phyloP scores from a whole-genome alignment of 768 basidiomycete species.

The Auricularia heimuer region DNA sequence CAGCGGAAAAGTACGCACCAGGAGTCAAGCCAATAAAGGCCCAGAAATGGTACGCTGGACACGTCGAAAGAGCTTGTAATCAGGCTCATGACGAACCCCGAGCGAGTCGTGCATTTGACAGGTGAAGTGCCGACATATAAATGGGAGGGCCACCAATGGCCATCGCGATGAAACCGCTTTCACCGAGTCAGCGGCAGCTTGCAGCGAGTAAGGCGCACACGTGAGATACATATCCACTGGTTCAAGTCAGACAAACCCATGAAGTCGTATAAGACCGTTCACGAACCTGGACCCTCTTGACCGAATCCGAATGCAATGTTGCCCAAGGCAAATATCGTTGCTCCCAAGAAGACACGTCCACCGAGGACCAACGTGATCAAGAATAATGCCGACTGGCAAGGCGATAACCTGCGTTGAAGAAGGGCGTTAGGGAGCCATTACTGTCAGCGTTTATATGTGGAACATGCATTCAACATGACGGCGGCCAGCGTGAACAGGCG shows the following conservation, averaged over 20 bases:
- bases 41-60: constrained; percentile 23
- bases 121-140: constrained; percentile 28
- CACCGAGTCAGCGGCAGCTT: background rate
- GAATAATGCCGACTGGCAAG: constrained; percentile 19
- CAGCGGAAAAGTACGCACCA: constrained; percentile 3
- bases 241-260: no score
- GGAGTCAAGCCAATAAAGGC: constrained; percentile 12
- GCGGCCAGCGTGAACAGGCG: constrained; percentile 21
- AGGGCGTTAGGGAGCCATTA: background rate
- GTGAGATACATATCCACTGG: no score
- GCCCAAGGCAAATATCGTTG: constrained; percentile 21
- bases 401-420: constrained; percentile 14
- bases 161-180: constrained; percentile 23
- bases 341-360: constrained; percentile 22
- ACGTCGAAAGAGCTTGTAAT: constrained; percentile 31
- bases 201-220: background rate
- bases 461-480: background rate
- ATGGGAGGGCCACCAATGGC: constrained; percentile 28
- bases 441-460: background rate
- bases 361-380: constrained; percentile 23
- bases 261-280: background rate
- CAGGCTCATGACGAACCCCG: constrained; percentile 26
- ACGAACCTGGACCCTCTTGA: constrained; percentile 15
- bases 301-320: constrained; percentile 21
- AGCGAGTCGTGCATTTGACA: constrained; percentile 27